Conservation (phyloP, 78 protist genomes). For the Dictyostelium intermedium region DNA sequence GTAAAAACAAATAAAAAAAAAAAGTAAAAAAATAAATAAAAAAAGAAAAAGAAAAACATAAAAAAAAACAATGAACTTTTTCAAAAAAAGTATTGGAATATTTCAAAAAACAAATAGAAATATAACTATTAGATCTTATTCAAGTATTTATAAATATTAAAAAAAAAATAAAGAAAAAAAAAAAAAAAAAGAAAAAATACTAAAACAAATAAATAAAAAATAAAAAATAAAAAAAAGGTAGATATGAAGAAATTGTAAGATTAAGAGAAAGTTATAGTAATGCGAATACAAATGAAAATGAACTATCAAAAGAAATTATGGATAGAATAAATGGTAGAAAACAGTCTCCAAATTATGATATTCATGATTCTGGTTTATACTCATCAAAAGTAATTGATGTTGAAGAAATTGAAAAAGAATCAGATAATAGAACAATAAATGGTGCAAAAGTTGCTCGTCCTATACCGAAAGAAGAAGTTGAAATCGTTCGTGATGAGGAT, state of each 20-base stretch:
- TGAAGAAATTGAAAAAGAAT: background rate
- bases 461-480: background rate
- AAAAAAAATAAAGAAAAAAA: background rate
- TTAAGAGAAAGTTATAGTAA: background rate
- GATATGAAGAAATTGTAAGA: slow-evolving; percentile 3
- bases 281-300: background rate
- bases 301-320: slow-evolving; percentile 33
- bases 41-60: background rate
- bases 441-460: background rate
- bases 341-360: background rate
- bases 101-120: background rate
- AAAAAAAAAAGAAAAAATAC: background rate
- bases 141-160: background rate
- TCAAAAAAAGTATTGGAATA: background rate
- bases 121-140: background rate
- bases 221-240: background rate
- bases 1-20: background rate
- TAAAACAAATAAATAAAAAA: no score
- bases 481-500: background rate
- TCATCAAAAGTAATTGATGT: background rate
- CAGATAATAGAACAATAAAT: background rate
- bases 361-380: background rate
- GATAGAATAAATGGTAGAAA: slow-evolving; percentile 15
- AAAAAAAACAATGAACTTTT: background rate
- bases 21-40: background rate